Percentiles rank a stretch among this genome's conserved stretches.
Conservation (phyloP, 139 green algal genomes). For the Edaphochlamys debaryana region DNA sequence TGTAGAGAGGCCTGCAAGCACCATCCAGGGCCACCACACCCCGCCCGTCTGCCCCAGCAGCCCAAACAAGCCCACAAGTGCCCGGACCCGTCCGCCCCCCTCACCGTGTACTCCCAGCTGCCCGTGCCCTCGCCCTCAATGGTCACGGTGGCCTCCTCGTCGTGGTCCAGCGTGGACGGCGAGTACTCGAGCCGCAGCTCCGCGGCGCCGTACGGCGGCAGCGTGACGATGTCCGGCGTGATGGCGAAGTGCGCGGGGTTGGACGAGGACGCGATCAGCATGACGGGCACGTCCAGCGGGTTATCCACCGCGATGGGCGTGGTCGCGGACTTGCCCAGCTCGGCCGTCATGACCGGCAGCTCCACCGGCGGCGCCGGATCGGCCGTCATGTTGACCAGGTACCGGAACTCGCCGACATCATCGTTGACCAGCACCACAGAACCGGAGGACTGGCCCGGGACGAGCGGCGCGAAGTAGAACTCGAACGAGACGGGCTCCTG, state of each 20-base stretch:
- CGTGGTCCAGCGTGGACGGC: slow-evolving; percentile 50
- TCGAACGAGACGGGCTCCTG: slow-evolving; percentile 41
- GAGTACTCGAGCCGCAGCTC: slow-evolving; percentile 58
- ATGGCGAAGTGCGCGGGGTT: slow-evolving; percentile 58
- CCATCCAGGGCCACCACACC: too few relatives aligned
- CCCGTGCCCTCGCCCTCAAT: slow-evolving; percentile 43
- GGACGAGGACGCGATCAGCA: slow-evolving; percentile 12
- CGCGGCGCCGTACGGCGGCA: slow-evolving; percentile 42
- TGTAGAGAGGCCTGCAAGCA: too few relatives aligned
- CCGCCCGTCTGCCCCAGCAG: too few relatives aligned
- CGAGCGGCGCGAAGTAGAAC: slow-evolving; percentile 72
- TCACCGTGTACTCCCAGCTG: slow-evolving; percentile 51
- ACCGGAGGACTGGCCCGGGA: slow-evolving; percentile 43
- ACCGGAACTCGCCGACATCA: slow-evolving; percentile 76
- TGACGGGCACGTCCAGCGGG: slow-evolving; percentile 48
- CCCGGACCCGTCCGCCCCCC: neutral
- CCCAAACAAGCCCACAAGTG: too few relatives aligned
- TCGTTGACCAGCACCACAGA: slow-evolving; percentile 64
- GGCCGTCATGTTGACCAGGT: slow-evolving; percentile 63
- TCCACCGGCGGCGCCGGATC: slow-evolving; percentile 31
- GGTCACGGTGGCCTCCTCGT: slow-evolving; percentile 48
- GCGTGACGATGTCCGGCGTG: slow-evolving; percentile 6
- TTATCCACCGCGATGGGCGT: slow-evolving; percentile 63
- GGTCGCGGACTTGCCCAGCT: slow-evolving; percentile 52
- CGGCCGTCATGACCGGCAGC: slow-evolving; percentile 51